Conservation (phyloP, 352 stramenopile genomes). For the Globisporangium rhizosaccharum region DNA sequence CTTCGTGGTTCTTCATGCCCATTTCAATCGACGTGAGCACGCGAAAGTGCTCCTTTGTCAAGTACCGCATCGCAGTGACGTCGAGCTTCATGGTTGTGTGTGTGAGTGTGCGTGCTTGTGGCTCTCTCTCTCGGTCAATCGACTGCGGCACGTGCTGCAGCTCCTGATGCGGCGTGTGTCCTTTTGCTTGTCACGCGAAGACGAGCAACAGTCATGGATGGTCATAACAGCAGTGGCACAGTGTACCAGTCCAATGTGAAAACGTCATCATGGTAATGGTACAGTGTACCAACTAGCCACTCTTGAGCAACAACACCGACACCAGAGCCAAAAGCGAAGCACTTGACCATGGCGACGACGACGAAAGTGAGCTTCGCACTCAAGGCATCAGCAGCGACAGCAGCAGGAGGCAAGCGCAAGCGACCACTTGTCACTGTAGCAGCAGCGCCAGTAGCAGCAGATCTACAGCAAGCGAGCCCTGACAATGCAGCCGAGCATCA, state of each 20-base stretch:
- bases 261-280: too few species aligned
- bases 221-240: neutral
- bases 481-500: neutral
- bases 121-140: neutral
- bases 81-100: slow-evolving; percentile 88
- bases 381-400: slow-evolving; percentile 6
- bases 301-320: neutral
- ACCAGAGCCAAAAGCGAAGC: neutral
- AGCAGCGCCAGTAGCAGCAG: neutral
- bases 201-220: neutral
- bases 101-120: neutral
- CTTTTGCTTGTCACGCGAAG: neutral
- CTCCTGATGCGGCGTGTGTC: neutral
- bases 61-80: slow-evolving; percentile 91
- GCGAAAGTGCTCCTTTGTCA: slow-evolving; percentile 95
- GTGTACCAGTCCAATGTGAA: neutral
- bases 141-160: neutral
- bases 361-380: slow-evolving; percentile 27
- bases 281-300: too few species aligned
- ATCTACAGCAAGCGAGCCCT: too few species aligned
- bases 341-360: neutral
- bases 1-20: slow-evolving; percentile 98
- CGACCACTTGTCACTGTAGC: neutral
- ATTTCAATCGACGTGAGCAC: slow-evolving; percentile 99
- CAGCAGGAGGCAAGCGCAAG: slow-evolving; percentile 20